A percentile compares a stretch with the other conserved stretches of the same genome.
phyloP scores from a whole-genome alignment of 169 alveolate species.

The Perkinsus marinus region DNA sequence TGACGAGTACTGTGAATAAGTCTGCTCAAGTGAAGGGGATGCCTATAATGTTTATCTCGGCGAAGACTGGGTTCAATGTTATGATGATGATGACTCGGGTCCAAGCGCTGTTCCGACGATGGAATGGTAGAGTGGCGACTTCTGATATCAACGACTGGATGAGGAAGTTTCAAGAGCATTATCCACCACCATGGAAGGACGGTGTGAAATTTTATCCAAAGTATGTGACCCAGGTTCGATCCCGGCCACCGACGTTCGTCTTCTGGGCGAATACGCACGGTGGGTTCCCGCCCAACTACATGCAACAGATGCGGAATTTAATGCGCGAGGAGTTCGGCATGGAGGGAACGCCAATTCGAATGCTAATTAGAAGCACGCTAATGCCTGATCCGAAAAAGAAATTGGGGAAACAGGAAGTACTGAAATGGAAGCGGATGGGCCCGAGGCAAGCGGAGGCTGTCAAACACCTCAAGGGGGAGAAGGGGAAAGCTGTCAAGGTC shows the following conservation, averaged over 20 bases:
- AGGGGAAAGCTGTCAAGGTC: not conserved
- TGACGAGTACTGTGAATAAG: not conserved
- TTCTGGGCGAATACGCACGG: conserved; percentile 52
- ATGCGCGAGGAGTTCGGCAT: conserved; percentile 44
- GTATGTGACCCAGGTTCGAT: conserved; percentile 32
- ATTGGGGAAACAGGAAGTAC: conserved; percentile 19
- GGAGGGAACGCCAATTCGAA: conserved; percentile 31
- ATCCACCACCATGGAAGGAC: conserved; percentile 64
- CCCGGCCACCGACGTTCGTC: conserved; percentile 58
- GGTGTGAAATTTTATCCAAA: conserved; percentile 48
- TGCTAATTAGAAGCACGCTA: conserved; percentile 42
- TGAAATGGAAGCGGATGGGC: conserved; percentile 41
- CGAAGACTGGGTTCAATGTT: conserved; percentile 18
- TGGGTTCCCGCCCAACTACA: conserved; percentile 45
- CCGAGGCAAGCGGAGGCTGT: conserved; percentile 25
- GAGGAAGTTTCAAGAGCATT: conserved; percentile 16
- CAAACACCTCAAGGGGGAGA: not conserved
- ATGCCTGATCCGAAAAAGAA: conserved; percentile 31
- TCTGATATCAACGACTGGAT: conserved; percentile 20
- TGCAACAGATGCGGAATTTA: conserved; percentile 40
- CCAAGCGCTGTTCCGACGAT: conserved; percentile 10
- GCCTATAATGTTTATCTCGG: conserved; percentile 29
- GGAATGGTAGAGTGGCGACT: conserved; percentile 31
- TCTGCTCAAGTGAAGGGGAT: conserved; percentile 18
- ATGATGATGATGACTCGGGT: conserved; percentile 6